Percentiles rank a stretch among this genome's conserved stretches.
Evolutionary conservation across 169 alveolate genomes (phyloP).

Genomic region (Plasmodium inui): DNA sequence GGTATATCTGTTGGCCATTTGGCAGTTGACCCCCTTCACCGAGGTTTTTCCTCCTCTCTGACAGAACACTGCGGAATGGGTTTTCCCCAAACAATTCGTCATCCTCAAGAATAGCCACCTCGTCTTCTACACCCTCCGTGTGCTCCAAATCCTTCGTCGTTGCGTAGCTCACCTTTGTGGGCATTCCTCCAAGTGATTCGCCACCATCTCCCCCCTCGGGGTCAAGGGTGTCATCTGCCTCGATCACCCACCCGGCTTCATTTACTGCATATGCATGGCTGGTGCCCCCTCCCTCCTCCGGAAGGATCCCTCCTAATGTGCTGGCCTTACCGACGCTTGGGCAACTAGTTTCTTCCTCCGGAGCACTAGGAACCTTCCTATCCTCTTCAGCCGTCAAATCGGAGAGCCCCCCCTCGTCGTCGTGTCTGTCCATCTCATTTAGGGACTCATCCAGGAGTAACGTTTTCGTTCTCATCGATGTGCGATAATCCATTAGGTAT

Average conservation of each 20-base stretch:
- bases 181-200: neutral
- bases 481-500: conserved; percentile 25
- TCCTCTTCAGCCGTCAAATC: neutral
- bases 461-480: conserved; percentile 41
- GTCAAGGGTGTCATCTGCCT: neutral
- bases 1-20: neutral
- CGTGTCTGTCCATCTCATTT: neutral
- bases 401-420: conserved; percentile 6
- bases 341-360: neutral
- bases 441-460: conserved; percentile 39
- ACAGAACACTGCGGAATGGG: neutral
- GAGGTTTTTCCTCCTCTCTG: neutral
- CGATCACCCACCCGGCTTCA: neutral
- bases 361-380: neutral
- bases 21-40: neutral
- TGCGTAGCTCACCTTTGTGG: neutral
- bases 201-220: neutral
- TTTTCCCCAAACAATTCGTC: neutral
- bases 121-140: neutral
- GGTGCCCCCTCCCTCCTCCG: neutral
- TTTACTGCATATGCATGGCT: neutral
- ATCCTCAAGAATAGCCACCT: neutral
- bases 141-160: neutral
- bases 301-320: neutral
- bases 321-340: neutral